A percentile compares a stretch with the other conserved stretches of the same genome.
phyloP scores from a whole-genome alignment of 2,329 filamentous ascomycete genomes.

The Lecanicillium sp. region DNA sequence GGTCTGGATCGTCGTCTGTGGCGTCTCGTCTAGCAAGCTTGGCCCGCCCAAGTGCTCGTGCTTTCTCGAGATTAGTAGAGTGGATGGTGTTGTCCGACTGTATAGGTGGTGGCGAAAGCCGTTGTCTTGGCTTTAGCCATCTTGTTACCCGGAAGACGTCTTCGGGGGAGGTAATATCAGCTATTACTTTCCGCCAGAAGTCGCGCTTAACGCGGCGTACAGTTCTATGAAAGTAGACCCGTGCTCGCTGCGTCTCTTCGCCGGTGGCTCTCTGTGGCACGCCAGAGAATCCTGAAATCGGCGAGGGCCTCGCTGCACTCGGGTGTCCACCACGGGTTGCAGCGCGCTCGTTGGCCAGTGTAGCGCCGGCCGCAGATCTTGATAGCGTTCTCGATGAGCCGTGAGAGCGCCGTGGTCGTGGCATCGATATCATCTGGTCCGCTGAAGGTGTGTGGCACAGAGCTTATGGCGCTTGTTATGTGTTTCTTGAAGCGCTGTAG shows the following conservation, averaged over 20 bases:
- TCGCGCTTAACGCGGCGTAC: background rate
- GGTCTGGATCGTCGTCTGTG: conserved; percentile 1
- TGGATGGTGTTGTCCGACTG: conserved; percentile 1
- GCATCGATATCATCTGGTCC: no score
- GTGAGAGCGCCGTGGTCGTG: no score
- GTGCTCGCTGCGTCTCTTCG: conserved; percentile 1
- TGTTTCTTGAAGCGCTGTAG: background rate
- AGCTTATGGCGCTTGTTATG: no score
- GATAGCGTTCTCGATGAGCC: background rate
- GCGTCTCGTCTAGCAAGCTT: conserved; percentile 1
- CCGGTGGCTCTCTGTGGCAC: conserved; percentile 1
- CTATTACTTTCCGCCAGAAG: conserved; percentile 1
- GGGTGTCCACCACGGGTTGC: conserved; percentile 1
- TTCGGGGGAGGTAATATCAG: background rate
- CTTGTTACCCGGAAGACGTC: conserved; percentile 5
- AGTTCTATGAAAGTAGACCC: background rate
- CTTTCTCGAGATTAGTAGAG: conserved; percentile 4
- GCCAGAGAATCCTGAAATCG: background rate
- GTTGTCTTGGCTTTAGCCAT: conserved; percentile 4
- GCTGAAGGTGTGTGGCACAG: no score
- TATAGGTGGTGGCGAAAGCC: conserved; percentile 1
- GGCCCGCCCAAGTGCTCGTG: conserved; percentile 1
- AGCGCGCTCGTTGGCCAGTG: background rate
- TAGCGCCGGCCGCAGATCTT: background rate
- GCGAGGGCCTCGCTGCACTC: background rate